phyloP scores from a whole-genome alignment of 352 stramenopile species.

The Globisporangium ultimum region DNA sequence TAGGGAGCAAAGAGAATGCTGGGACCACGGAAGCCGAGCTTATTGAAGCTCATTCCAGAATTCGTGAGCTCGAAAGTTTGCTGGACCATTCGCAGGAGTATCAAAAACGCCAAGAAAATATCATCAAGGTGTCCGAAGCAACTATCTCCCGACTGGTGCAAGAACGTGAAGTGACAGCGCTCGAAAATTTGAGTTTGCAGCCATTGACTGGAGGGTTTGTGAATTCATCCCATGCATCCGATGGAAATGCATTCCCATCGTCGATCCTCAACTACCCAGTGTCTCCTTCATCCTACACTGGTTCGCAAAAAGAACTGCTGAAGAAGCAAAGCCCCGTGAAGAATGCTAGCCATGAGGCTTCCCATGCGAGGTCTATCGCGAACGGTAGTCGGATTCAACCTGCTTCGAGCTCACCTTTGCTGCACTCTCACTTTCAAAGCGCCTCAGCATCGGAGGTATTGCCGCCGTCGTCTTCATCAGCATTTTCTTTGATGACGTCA shows the following conservation, averaged over 20 bases:
- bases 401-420: slow-evolving; percentile 5
- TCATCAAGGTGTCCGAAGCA: slow-evolving; percentile 59
- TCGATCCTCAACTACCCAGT: slow-evolving; percentile 1
- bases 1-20: slow-evolving; percentile 41
- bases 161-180: slow-evolving; percentile 39
- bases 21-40: slow-evolving; percentile 45
- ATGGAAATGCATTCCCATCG: background rate
- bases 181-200: slow-evolving; percentile 40
- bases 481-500: slow-evolving; percentile 11
- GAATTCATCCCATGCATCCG: background rate
- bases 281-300: background rate
- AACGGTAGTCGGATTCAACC: slow-evolving; percentile 8
- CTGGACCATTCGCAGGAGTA: slow-evolving; percentile 57
- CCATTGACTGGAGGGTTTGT: slow-evolving; percentile 16
- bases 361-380: slow-evolving; percentile 2
- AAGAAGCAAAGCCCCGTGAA: slow-evolving; percentile 3
- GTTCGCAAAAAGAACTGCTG: background rate
- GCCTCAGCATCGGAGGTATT: background rate
- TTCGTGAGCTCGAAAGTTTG: slow-evolving; percentile 55
- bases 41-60: slow-evolving; percentile 47
- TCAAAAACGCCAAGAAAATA: slow-evolving; percentile 53
- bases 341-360: background rate
- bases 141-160: slow-evolving; percentile 66
- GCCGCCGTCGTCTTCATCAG: background rate
- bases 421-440: background rate